Base-by-base conservation (phyloP, 805 yeast species). In the Saccharomycopsis malanga region DNA sequence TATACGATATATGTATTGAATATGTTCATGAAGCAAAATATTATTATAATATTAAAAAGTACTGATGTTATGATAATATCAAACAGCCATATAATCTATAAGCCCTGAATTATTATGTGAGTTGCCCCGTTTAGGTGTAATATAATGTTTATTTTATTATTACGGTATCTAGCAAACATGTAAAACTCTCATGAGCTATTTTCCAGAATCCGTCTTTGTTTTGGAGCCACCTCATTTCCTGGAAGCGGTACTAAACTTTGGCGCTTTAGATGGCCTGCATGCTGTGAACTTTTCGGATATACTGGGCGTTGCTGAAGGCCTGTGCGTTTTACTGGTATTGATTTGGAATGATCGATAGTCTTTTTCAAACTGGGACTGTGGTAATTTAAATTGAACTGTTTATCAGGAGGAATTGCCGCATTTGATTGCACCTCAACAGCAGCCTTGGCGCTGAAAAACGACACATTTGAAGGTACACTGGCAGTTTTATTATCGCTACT, bases 331-430 rank as follows among this genome's bases (percentile, higher is more conserved):
- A 83, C 67, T 2, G 84, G 88, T 3, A 77, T 74, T 0, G 89
- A 83, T 48, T 74, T 79, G 1, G 73, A 70, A 39, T 82, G 91
- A 60, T 84, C 88, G 12, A 82, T 67, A 0, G 83, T 79, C 46
- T 78, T 74, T 53, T 73, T 12, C 72, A 32, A 21, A 3, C 32
- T 15, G 74, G 74, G 77, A 45, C 73, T 75, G 58, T 78, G 75
- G 53, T 71, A 76, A 44, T 72, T 76, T 0, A 84, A 78, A 41
- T 81, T 72, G 54, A 71, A 78, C n/a, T 72, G 60, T 43, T 69
- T 63, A 2, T 67, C 68, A 3, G 62, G 61, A 3, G 69, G 57
- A 10, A 69, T 58, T 2, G 66, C 57, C 0, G 69, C 62, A 45
- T 71, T 71, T 22, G 68, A 66, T 52, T 74, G 81, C 6, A 82